Evolutionary conservation across 345 rosid species (phyloP).

Genomic region (Euphorbia peplus): DNA sequence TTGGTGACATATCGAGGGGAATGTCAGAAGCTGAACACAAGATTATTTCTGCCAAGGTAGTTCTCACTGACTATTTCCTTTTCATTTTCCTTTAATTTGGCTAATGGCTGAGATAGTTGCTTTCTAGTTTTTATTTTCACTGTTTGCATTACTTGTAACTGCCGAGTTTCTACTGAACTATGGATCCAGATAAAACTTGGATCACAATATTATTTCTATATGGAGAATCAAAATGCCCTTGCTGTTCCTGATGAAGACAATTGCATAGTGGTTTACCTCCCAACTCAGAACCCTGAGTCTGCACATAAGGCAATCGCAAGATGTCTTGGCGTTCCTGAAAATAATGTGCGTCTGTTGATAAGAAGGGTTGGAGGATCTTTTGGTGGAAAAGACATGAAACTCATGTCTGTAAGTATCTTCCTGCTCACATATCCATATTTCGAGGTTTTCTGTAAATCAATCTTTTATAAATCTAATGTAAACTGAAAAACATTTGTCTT

Average conservation of each 20-base stretch:
- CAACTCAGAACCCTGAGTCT: constrained; percentile 63
- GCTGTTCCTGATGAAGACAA: constrained; percentile 93
- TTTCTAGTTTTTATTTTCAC: neutral
- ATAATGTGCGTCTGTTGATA: constrained; percentile 75
- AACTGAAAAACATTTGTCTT: no score
- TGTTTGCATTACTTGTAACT: neutral
- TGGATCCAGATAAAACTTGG: constrained; percentile 57
- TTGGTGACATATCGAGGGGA: constrained; percentile 70
- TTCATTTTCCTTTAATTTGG: neutral
- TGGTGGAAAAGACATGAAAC: constrained; percentile 79
- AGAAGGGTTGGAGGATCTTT: constrained; percentile 92
- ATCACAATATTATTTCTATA: constrained; percentile 85
- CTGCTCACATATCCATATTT: neutral
- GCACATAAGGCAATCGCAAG: constrained; percentile 50
- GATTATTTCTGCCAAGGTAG: constrained; percentile 65
- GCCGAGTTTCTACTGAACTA: constrained; percentile 1
- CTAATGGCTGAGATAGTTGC: neutral
- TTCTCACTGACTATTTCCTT: neutral
- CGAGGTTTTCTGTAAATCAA: neutral
- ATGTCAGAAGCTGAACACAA: constrained; percentile 74
- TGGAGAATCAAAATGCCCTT: constrained; percentile 85
- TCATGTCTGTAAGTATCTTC: constrained; percentile 62
- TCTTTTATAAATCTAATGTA: neutral
- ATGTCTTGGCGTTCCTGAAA: constrained; percentile 78
- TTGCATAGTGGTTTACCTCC: constrained; percentile 60